Percentiles rank a stretch among this genome's conserved stretches.
Conservation (phyloP, 1,284 basidiomycete species). For the Sporisorium reilianum region DNA sequence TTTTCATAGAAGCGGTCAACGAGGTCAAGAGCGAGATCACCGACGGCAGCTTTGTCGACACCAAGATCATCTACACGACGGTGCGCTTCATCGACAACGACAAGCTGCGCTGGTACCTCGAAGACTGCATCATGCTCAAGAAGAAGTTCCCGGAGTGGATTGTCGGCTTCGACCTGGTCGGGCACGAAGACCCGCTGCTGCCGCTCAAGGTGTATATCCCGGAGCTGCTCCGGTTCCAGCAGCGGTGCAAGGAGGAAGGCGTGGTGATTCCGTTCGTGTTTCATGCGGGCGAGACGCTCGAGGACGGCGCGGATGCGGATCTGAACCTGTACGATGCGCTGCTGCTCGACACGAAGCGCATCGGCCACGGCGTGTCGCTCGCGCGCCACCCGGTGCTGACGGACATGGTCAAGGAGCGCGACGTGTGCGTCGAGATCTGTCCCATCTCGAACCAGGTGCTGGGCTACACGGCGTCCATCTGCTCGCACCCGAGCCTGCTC, state of each 20-base stretch:
- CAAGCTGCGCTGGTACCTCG: slow-evolving; percentile 77
- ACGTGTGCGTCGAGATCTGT: slow-evolving; percentile 77
- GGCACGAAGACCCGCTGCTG: slow-evolving; percentile 77
- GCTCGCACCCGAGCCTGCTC: slow-evolving; percentile 43
- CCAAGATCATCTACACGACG: slow-evolving; percentile 75
- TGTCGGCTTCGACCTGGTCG: slow-evolving; percentile 83
- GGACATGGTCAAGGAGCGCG: slow-evolving; percentile 76
- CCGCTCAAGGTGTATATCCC: slow-evolving; percentile 78
- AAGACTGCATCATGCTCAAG: slow-evolving; percentile 80
- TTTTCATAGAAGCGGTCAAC: slow-evolving; percentile 75
- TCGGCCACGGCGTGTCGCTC: slow-evolving; percentile 82
- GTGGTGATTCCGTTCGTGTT: slow-evolving; percentile 82
- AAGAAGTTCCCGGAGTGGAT: slow-evolving; percentile 81
- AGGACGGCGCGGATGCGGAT: slow-evolving; percentile 77
- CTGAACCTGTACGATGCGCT: slow-evolving; percentile 83
- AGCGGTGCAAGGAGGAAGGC: slow-evolving; percentile 74
- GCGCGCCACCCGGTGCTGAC: slow-evolving; percentile 80
- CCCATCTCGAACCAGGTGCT: slow-evolving; percentile 64
- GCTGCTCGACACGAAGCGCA: slow-evolving; percentile 79
- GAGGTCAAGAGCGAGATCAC: slow-evolving; percentile 67
- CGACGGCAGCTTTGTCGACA: slow-evolving; percentile 37
- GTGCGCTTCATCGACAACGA: slow-evolving; percentile 75
- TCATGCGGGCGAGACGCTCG: slow-evolving; percentile 82
- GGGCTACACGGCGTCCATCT: slow-evolving; percentile 38
- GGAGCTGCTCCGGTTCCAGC: slow-evolving; percentile 76